Evolutionary conservation across 495 filamentous ascomycete species (phyloP).

Genomic region (Penicillium atrosanguineum): DNA sequence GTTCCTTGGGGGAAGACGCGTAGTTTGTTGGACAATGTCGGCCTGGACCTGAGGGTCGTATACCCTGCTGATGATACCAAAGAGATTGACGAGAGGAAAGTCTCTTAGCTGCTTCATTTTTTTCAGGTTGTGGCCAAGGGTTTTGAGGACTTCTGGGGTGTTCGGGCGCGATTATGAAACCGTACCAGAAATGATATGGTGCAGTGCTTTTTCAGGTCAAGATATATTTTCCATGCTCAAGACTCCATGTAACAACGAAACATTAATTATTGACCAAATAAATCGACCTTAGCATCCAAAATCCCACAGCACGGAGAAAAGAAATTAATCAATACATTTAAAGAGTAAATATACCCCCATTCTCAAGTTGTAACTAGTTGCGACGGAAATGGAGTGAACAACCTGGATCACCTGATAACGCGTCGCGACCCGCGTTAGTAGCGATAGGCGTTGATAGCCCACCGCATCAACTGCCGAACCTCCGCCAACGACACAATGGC

Average conservation of each 20-base stretch:
- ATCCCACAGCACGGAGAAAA: too few species aligned
- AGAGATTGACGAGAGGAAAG: neutral
- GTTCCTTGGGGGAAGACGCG: conserved; percentile 35
- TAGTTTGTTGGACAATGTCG: conserved; percentile 18
- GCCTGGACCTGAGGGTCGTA: conserved; percentile 28
- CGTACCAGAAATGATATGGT: too few species aligned
- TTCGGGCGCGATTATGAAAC: too few species aligned
- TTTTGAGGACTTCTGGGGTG: too few species aligned
- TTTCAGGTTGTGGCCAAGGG: too few species aligned
- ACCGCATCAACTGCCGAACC: neutral
- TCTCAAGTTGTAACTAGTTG: neutral
- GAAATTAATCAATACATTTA: too few species aligned
- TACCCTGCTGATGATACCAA: neutral
- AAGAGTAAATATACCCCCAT: too few species aligned
- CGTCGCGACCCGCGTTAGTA: conserved; percentile 17
- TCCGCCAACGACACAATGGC: conserved; percentile 25
- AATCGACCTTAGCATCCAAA: too few species aligned
- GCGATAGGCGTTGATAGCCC: neutral
- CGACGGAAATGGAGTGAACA: neutral
- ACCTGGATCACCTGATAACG: conserved; percentile 36
- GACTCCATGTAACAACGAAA: too few species aligned
- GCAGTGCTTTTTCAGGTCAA: too few species aligned
- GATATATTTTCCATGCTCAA: too few species aligned
- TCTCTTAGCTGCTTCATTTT: neutral
- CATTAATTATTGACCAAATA: too few species aligned